phyloP scores from a whole-genome alignment of 805 yeast genomes.

The Kregervanrija fluxuum region DNA sequence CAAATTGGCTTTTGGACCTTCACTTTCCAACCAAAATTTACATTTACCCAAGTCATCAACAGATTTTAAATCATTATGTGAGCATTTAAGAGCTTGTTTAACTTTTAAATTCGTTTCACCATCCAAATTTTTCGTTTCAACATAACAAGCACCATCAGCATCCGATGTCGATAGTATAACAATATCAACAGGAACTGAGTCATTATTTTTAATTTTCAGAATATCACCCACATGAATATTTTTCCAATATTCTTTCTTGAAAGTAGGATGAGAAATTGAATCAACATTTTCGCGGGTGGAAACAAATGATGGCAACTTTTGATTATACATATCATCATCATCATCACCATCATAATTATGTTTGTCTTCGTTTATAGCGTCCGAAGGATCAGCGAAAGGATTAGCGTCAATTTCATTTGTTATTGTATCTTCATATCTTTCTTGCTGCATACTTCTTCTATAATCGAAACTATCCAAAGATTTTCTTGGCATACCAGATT shows the following conservation, averaged over 20 bases:
- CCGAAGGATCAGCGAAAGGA: constrained; percentile 23
- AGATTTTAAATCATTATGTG: constrained; percentile 30
- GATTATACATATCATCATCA: constrained; percentile 2
- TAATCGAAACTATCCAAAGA: constrained; percentile 30
- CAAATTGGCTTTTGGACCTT: constrained; percentile 76
- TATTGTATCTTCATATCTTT: constrained; percentile 8
- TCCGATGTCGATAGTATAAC: constrained; percentile 62
- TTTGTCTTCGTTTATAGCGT: constrained; percentile 13
- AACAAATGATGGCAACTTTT: constrained; percentile 23
- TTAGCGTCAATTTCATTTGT: constrained; percentile 9
- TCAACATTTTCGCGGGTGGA: constrained; percentile 16
- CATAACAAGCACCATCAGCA: constrained; percentile 58
- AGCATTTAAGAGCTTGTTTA: constrained; percentile 63
- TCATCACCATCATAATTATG: constrained; percentile 2
- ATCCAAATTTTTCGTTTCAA: constrained; percentile 77
- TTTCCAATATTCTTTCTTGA: constrained; percentile 55
- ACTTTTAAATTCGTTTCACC: constrained; percentile 77
- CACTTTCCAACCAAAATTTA: constrained; percentile 67
- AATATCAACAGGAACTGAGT: constrained; percentile 74
- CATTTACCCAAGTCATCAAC: constrained; percentile 42
- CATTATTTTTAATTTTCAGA: constrained; percentile 59
- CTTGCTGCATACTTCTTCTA: constrained; percentile 21
- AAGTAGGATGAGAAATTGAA: constrained; percentile 16
- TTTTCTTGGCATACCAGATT: constrained; percentile 14
- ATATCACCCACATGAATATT: constrained; percentile 70